phyloP scores from a whole-genome alignment of 805 yeast species.

The Lipomyces sp. region DNA sequence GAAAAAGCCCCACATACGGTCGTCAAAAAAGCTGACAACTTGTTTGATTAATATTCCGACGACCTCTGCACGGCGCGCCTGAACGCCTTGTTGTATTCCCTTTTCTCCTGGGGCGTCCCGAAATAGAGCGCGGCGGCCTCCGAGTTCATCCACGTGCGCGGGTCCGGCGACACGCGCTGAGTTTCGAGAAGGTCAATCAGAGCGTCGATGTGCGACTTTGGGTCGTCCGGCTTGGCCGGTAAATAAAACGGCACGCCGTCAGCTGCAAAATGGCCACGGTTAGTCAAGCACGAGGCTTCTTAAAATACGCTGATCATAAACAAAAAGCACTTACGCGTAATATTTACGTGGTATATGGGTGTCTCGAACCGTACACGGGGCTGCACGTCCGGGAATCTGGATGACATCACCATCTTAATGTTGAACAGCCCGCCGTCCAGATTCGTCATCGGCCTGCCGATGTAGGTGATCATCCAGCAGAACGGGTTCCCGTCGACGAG shows the following conservation, averaged over 20 bases:
- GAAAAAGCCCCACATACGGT: too few species aligned
- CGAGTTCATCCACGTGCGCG: slow-evolving; percentile 20
- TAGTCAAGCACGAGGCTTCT: neutral
- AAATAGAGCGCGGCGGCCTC: slow-evolving; percentile 17
- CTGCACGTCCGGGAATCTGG: slow-evolving; percentile 14
- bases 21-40: too few species aligned
- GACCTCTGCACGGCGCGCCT: slow-evolving; percentile 15
- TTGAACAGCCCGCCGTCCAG: slow-evolving; percentile 18
- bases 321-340: slow-evolving; percentile 9
- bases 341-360: slow-evolving; percentile 15
- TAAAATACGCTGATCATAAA: neutral
- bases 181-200: slow-evolving; percentile 5
- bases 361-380: slow-evolving; percentile 17
- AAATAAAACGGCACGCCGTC: slow-evolving; percentile 17
- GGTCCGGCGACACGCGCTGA: slow-evolving; percentile 16
- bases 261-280: slow-evolving; percentile 2
- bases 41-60: slow-evolving; percentile 7
- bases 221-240: slow-evolving; percentile 9
- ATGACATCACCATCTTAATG: slow-evolving; percentile 5
- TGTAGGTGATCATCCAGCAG: slow-evolving; percentile 12
- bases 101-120: slow-evolving; percentile 3
- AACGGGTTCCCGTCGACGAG: slow-evolving; percentile 16
- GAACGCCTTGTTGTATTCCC: slow-evolving; percentile 9
- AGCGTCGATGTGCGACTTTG: slow-evolving; percentile 12
- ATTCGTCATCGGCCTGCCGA: slow-evolving; percentile 17